A percentile compares a stretch with the other conserved stretches of the same genome.
Conservation (phyloP, 2,329 filamentous ascomycete genomes). For the Talaromyces pinophilus region DNA sequence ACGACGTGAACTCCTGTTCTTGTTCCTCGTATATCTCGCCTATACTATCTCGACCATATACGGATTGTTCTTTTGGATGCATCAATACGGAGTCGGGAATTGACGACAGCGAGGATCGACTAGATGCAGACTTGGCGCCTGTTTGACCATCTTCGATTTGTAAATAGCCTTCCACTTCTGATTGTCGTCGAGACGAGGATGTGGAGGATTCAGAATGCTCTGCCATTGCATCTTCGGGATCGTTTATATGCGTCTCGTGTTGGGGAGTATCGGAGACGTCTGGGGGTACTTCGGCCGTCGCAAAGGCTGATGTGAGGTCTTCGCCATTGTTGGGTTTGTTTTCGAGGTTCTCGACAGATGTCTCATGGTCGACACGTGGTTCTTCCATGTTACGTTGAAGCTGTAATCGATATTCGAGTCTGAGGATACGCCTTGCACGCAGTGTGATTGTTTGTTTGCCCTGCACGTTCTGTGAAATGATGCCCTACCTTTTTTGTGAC, state of each 20-base stretch:
- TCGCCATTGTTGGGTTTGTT: background rate
- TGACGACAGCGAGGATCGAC: slow-evolving; percentile 46
- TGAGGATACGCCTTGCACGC: background rate
- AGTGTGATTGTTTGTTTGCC: background rate
- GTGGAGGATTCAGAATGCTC: slow-evolving; percentile 13
- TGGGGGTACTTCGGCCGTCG: slow-evolving; percentile 21
- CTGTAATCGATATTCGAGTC: background rate
- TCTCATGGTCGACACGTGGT: background rate
- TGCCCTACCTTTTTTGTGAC: background rate
- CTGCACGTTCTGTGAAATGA: background rate
- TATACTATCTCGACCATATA: slow-evolving; percentile 7
- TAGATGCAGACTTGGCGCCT: slow-evolving; percentile 31
- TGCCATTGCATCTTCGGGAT: background rate
- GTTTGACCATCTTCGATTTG: slow-evolving; percentile 1
- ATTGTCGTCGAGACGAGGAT: slow-evolving; percentile 19
- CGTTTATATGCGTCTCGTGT: background rate
- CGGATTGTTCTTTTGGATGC: slow-evolving; percentile 30
- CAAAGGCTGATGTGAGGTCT: slow-evolving; percentile 12
- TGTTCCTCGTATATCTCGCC: slow-evolving; percentile 21
- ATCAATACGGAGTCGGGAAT: slow-evolving; percentile 43
- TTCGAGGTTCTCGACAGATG: background rate
- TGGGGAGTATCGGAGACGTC: slow-evolving; percentile 15
- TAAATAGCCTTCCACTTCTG: slow-evolving; percentile 8
- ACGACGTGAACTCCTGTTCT: slow-evolving; percentile 12
- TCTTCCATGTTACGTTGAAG: slow-evolving; percentile 8